A percentile compares a stretch with the other conserved stretches of the same genome.
Evolutionary conservation across 129 eudicot genomes (phyloP).

Genomic region (Helichrysum umbraculigerum): DNA sequence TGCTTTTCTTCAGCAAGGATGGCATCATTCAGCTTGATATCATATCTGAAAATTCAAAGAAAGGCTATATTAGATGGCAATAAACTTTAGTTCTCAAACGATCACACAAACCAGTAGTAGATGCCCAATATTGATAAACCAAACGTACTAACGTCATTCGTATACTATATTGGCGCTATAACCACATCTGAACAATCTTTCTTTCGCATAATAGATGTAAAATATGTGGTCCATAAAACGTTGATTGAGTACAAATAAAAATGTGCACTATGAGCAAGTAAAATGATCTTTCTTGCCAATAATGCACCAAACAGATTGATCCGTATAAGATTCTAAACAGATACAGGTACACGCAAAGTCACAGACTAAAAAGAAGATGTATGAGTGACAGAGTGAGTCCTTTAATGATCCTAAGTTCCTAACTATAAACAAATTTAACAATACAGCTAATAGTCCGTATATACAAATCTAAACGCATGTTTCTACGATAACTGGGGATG

Average conservation of each 20-base stretch:
- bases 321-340: not conserved
- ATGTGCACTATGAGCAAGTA: not conserved
- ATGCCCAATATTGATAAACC: not conserved
- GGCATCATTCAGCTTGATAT: conserved; percentile 71
- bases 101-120: not conserved
- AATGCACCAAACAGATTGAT: not conserved
- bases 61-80: not conserved
- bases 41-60: conserved; percentile 51
- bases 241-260: not conserved
- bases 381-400: not conserved
- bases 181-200: not conserved
- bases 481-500: not conserved
- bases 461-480: not conserved
- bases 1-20: conserved; percentile 98
- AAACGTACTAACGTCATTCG: not conserved
- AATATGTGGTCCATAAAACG: not conserved
- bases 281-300: not conserved
- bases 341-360: not conserved
- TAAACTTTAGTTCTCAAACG: not conserved
- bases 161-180: not conserved
- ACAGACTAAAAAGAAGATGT: not conserved
- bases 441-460: not conserved
- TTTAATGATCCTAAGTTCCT: not conserved
- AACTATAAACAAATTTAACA: too few relatives aligned
- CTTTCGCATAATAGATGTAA: not conserved